Percentiles rank a stretch among this genome's conserved stretches.
phyloP scores from a whole-genome alignment of 495 filamentous ascomycete species.

The Apiosordaria backusii region DNA sequence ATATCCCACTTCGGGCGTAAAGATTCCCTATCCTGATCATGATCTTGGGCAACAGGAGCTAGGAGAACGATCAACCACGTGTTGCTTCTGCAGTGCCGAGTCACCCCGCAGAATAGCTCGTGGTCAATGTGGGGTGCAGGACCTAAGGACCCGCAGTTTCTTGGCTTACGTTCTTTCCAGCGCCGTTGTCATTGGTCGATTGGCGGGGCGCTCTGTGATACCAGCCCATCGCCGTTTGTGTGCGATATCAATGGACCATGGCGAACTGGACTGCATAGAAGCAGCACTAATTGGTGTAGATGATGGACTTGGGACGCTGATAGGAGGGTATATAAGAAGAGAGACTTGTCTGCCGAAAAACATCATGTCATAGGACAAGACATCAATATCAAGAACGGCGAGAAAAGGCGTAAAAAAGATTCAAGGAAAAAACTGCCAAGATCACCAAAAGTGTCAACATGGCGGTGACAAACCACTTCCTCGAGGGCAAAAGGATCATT shows the following conservation, averaged over 20 bases:
- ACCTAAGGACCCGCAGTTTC: neutral
- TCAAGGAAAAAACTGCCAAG: neutral
- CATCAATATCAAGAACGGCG: neutral
- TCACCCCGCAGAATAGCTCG: neutral
- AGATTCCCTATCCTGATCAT: neutral
- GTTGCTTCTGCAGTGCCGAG: neutral
- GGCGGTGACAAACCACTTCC: conserved; percentile 20
- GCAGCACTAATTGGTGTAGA: neutral
- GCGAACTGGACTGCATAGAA: too few relatives aligned
- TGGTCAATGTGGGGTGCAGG: neutral
- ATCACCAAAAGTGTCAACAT: neutral
- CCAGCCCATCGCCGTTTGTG: conserved; percentile 1
- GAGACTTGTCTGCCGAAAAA: neutral
- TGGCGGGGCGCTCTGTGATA: neutral
- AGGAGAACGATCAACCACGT: neutral
- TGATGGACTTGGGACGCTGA: neutral
- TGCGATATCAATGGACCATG: neutral
- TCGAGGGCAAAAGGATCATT: conserved; percentile 36
- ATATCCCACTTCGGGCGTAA: neutral
- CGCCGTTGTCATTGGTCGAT: neutral
- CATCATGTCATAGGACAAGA: neutral
- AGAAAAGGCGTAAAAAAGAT: neutral
- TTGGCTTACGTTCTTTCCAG: neutral
- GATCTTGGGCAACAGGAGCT: neutral
- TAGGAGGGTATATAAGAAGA: neutral